Percentiles rank a stretch among this genome's conserved stretches.
These are phyloP conservation scores for Anacardium occidentale DNA, from an alignment of 345 rosid genomes.

Conservation along the genomic window DNA sequence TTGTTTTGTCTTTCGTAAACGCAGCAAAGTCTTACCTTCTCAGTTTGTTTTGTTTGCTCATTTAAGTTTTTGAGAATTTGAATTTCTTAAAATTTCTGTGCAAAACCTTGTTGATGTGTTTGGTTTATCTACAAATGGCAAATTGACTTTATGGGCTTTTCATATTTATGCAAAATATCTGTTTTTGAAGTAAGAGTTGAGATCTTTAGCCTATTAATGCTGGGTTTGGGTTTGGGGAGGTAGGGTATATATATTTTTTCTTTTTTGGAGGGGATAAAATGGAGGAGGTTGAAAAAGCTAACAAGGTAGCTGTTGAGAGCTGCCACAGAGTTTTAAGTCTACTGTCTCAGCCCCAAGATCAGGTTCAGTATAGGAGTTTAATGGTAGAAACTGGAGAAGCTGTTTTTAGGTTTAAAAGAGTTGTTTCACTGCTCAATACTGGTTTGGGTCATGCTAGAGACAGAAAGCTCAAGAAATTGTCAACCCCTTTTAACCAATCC, in stretches of 20 bases:
- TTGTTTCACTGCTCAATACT: slow-evolving; percentile 60
- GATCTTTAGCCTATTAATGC: slow-evolving; percentile 23
- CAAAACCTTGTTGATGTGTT: slow-evolving; percentile 11
- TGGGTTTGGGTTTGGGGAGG: slow-evolving; percentile 26
- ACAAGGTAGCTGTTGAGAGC: slow-evolving; percentile 75
- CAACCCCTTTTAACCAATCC: slow-evolving; percentile 48
- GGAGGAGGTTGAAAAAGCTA: slow-evolving; percentile 93
- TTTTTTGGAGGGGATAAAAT: slow-evolving; percentile 29
- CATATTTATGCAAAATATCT: slow-evolving; percentile 19
- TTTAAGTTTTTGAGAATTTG: slow-evolving; percentile 10
- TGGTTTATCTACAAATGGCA: slow-evolving; percentile 30
- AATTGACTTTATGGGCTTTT: slow-evolving; percentile 34
- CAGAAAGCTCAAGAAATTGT: slow-evolving; percentile 61
- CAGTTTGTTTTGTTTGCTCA: not conserved
- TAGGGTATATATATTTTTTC: slow-evolving; percentile 29
- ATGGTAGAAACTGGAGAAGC: slow-evolving; percentile 77
- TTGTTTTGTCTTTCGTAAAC: slow-evolving; percentile 7
- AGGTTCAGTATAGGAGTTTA: slow-evolving; percentile 52
- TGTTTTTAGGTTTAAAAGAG: slow-evolving; percentile 81
- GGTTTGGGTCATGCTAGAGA: slow-evolving; percentile 95
- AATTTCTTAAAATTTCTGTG: slow-evolving; percentile 3
- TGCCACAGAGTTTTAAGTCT: slow-evolving; percentile 74
- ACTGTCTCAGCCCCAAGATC: slow-evolving; percentile 59
- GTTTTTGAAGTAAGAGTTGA: slow-evolving; percentile 8
- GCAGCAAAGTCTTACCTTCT: slow-evolving; percentile 21